Base-by-base conservation (phyloP, 2,329 filamentous ascomycete species). In the Aureobasidium uvarum region DNA sequence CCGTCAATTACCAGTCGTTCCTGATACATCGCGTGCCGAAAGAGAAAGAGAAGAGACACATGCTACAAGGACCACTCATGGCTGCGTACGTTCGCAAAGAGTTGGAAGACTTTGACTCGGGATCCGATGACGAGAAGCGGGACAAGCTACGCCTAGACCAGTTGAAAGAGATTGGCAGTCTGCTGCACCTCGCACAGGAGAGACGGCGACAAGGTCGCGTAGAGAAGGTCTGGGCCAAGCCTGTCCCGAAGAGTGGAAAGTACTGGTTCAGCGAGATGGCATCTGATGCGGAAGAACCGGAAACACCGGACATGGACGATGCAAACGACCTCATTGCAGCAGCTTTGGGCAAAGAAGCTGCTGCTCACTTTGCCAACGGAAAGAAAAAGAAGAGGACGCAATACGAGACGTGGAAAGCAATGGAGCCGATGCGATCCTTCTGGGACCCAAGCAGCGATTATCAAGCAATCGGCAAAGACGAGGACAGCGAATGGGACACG, bases 141-240 rank as follows among this genome's bases (percentile, higher is more conserved):
- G 67, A 58, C 14, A 71, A 71, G 51, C 66, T 73, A 14, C 72
- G 79, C 18, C 78, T 86, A 59, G 85, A 88, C 70, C 69, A 83
- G 10, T 78, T 86, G 67, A 80, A 85, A 63, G 86, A 88, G 70
- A 74, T 86, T 4, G 85, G 83, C 5, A 82, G 80, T 1, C 76
- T 87, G 73, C 75, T 88, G 16, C 76, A 85, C 23, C 72, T 86
- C 2, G 86, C 85, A 1, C 84, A 88, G 72, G 85, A 88, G 72
- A 80, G 86, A 43, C 79, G 79, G n/a, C 78, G 85, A 60, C 80
- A 87, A 70, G 85, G 84, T 0, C 77, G 75, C 62, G 71, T 71
- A 1, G 83, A 86, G 69, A 72, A 74, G 56, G 79, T 54, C 6
- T 60, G 51, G 65, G 39, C 14, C 11, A 65, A 65, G 45, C 52